Conservation (phyloP, 768 basidiomycete genomes). For the Cystobasidiopsis lactophilus region DNA sequence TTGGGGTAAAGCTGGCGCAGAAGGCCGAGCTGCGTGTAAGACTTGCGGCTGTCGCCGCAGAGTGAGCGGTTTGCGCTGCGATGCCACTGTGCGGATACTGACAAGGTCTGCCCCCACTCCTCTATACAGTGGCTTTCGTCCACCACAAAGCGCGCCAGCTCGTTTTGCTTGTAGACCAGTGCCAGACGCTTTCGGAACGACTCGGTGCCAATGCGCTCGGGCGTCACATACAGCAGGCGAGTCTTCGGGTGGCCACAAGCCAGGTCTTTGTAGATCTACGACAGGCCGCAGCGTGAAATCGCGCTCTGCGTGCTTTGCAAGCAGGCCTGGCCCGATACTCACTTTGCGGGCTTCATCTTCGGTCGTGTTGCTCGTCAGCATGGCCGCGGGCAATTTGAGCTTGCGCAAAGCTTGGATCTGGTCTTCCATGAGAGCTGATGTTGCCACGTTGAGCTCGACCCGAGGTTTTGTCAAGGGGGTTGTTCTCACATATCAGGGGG, state of each 20-base stretch:
- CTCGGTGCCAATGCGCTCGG: constrained; percentile 41
- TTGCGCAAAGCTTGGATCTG: constrained; percentile 13
- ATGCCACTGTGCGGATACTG: background rate
- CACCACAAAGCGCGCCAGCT: constrained; percentile 51
- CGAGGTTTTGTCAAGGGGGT: background rate
- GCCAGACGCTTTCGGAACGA: constrained; percentile 37
- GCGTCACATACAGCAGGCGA: constrained; percentile 53
- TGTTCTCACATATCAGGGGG: background rate
- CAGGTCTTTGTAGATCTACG: constrained; percentile 43
- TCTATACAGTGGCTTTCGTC: constrained; percentile 38
- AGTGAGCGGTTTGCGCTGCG: constrained; percentile 48
- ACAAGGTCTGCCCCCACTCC: constrained; percentile 1
- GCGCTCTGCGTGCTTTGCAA: background rate
- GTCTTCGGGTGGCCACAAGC: constrained; percentile 36
- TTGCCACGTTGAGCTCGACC: no score
- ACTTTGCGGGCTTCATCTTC: constrained; percentile 38
- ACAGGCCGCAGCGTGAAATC: no score
- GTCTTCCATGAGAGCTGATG: constrained; percentile 10
- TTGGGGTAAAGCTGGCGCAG: constrained; percentile 41
- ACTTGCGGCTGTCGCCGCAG: constrained; percentile 40
- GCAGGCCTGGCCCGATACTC: constrained; percentile 1
- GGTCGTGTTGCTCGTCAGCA: constrained; percentile 46
- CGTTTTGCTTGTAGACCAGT: constrained; percentile 33
- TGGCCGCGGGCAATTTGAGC: constrained; percentile 36
- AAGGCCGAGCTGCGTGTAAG: constrained; percentile 47